Conservation (phyloP, 441 rosid species). For the Biscutella auriculata region DNA sequence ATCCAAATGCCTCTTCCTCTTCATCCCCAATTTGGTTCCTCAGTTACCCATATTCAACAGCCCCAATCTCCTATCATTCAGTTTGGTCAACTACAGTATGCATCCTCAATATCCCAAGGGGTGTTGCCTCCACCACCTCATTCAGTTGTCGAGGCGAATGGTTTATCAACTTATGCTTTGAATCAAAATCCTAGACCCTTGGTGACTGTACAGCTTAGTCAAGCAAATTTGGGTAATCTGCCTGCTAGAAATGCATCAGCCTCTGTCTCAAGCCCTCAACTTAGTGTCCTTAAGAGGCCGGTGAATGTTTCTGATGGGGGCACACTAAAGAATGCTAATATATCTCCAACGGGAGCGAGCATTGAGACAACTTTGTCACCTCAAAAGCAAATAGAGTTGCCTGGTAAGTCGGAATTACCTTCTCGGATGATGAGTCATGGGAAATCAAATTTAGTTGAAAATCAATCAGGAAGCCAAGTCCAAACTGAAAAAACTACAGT, state of each 20-base stretch:
- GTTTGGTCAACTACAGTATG: constrained; percentile 76
- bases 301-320: constrained; percentile 38
- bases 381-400: constrained; percentile 33
- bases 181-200: constrained; percentile 43
- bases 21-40: constrained; percentile 60
- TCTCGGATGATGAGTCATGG: constrained; percentile 24
- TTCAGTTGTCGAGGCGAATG: constrained; percentile 43
- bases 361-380: constrained; percentile 23
- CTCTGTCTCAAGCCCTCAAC: constrained; percentile 37
- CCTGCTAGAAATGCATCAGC: constrained; percentile 24
- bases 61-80: constrained; percentile 76
- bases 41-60: constrained; percentile 51
- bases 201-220: constrained; percentile 35
- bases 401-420: constrained; percentile 28
- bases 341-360: constrained; percentile 27
- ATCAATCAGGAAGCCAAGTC: constrained; percentile 34
- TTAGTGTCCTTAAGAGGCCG: constrained; percentile 33
- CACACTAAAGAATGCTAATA: constrained; percentile 26
- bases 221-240: constrained; percentile 18
- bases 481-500: constrained; percentile 29
- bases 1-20: constrained; percentile 98
- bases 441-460: constrained; percentile 27
- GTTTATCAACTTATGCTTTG: constrained; percentile 31
- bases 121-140: constrained; percentile 59
- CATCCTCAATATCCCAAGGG: constrained; percentile 74